Evolutionary conservation across 768 basidiomycete genomes (phyloP).

Genomic region (Boletus barrowsii): DNA sequence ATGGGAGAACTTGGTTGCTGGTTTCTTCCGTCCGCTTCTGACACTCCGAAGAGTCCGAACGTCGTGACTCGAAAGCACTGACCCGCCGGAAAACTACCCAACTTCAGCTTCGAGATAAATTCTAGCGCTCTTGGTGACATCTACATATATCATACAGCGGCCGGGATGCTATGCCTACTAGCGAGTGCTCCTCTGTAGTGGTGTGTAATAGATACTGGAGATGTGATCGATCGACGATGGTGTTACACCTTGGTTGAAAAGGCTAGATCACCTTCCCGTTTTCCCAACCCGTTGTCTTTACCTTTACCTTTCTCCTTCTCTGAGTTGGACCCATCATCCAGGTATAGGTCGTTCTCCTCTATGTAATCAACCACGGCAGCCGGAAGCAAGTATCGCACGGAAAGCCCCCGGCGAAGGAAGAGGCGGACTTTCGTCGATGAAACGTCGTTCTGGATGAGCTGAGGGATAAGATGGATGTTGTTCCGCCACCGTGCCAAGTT

Average conservation of each 20-base stretch:
- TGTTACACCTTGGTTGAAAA: conserved; percentile 8
- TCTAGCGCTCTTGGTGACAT: too few relatives aligned
- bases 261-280: conserved; percentile 24
- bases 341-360: conserved; percentile 74
- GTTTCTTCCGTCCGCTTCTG: neutral
- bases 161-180: neutral
- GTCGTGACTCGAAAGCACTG: neutral
- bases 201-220: neutral
- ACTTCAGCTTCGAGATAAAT: too few relatives aligned
- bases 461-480: conserved; percentile 89
- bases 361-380: conserved; percentile 93
- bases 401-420: conserved; percentile 76
- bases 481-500: conserved; percentile 70
- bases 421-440: conserved; percentile 90
- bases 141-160: conserved; percentile 1
- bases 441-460: conserved; percentile 96
- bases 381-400: conserved; percentile 87
- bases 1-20: neutral
- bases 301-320: conserved; percentile 38
- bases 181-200: neutral
- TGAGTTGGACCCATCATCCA: conserved; percentile 48
- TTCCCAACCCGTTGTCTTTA: conserved; percentile 29
- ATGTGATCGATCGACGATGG: neutral
- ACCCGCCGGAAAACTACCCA: too few relatives aligned
- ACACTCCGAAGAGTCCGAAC: neutral